A percentile compares a stretch with the other conserved stretches of the same genome.
Evolutionary conservation across 2,329 filamentous ascomycete species (phyloP).

Genomic region (Xylaria sp.): DNA sequence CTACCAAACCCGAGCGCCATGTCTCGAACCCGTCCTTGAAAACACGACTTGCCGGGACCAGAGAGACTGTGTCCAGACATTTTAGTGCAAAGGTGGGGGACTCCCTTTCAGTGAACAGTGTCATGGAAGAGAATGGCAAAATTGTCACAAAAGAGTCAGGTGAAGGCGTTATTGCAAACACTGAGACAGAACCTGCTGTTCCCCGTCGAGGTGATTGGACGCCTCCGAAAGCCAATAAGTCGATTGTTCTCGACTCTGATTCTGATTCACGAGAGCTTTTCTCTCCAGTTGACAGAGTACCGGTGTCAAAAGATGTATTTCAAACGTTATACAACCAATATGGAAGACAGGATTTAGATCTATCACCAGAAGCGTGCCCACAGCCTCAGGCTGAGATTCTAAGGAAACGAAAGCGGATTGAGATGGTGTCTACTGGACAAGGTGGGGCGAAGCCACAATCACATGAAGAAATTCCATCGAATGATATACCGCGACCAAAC

Average conservation of each 20-base stretch:
- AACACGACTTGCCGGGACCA: conserved; percentile 37
- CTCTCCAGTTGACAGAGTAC: conserved; percentile 41
- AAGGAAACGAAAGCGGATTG: conserved; percentile 66
- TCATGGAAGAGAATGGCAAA: background rate
- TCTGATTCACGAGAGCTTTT: conserved; percentile 48
- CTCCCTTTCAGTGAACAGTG: conserved; percentile 18
- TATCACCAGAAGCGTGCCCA: conserved; percentile 18
- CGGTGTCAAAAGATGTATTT: conserved; percentile 52
- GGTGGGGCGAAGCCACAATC: conserved; percentile 38
- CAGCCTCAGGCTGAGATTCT: conserved; percentile 48
- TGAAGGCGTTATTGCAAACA: background rate
- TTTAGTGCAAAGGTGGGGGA: conserved; percentile 34
- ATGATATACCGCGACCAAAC: conserved; percentile 5
- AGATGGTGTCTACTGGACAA: conserved; percentile 55
- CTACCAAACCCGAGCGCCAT: background rate
- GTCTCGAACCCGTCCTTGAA: background rate
- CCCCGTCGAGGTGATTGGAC: conserved; percentile 73
- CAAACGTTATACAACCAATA: conserved; percentile 57
- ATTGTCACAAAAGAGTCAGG: background rate
- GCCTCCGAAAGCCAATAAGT: conserved; percentile 61
- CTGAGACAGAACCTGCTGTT: conserved; percentile 57
- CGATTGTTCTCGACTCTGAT: conserved; percentile 46
- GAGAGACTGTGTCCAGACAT: conserved; percentile 48
- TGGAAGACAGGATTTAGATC: conserved; percentile 48
- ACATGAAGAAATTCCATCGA: conserved; percentile 46